Percentiles rank a stretch among this genome's conserved stretches.
phyloP scores from a whole-genome alignment of 2,329 filamentous ascomycete genomes.

The Helicocarpus griseus region DNA sequence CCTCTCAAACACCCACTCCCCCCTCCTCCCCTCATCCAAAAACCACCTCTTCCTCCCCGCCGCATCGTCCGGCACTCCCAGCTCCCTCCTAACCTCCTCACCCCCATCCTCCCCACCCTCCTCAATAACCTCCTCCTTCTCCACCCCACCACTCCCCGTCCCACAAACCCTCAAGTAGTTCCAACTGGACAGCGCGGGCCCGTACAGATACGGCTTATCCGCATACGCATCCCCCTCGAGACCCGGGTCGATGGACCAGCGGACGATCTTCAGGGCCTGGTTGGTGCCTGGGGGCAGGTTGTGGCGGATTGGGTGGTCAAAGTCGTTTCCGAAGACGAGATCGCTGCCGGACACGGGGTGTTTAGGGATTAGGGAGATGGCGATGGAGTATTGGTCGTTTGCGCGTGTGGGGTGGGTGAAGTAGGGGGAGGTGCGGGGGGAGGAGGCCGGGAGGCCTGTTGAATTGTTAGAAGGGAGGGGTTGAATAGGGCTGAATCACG shows the following conservation, averaged over 20 bases:
- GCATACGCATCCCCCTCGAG: conserved; percentile 84
- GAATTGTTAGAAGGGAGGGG: background rate
- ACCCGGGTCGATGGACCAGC: conserved; percentile 84
- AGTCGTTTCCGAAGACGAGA: conserved; percentile 90
- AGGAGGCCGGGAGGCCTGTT: conserved; percentile 43
- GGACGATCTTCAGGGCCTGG: conserved; percentile 74
- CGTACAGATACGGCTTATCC: conserved; percentile 77
- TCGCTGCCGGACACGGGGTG: conserved; percentile 55
- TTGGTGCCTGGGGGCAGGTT: conserved; percentile 77
- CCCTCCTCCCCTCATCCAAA: conserved; percentile 45
- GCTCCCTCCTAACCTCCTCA: conserved; percentile 33
- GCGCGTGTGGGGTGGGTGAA: conserved; percentile 62
- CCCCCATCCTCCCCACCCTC: conserved; percentile 57
- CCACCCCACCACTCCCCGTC: conserved; percentile 20
- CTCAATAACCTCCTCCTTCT: conserved; percentile 42
- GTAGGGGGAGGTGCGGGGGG: conserved; percentile 64
- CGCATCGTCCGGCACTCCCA: conserved; percentile 44
- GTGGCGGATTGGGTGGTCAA: conserved; percentile 81
- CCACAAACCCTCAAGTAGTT: conserved; percentile 63
- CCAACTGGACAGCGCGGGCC: conserved; percentile 68
- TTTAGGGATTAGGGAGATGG: conserved; percentile 69
- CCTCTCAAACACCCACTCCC: conserved; percentile 51
- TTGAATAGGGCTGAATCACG: background rate
- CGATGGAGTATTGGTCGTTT: conserved; percentile 75
- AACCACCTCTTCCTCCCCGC: conserved; percentile 53